A percentile compares a stretch with the other conserved stretches of the same genome.
Evolutionary conservation across 2,329 filamentous ascomycete species (phyloP).

Genomic region (Neofusicoccum cordaticola): DNA sequence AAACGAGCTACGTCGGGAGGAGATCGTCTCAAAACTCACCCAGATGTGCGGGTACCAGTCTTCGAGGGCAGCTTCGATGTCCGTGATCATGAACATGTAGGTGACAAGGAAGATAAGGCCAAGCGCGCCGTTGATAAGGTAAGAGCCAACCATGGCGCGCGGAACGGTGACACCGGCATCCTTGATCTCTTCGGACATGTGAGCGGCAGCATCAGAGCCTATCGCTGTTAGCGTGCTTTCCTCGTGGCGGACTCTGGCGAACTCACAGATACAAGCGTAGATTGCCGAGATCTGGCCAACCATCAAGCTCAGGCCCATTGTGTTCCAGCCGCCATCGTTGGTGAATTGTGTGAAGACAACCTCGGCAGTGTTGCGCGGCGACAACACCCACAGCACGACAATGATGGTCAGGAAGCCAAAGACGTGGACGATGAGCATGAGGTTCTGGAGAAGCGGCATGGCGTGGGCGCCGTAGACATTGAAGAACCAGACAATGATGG

Average conservation of each 20-base stretch:
- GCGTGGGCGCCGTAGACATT: slow-evolving; percentile 35
- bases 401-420: slow-evolving; percentile 46
- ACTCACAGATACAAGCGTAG: slow-evolving; percentile 21
- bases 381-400: slow-evolving; percentile 36
- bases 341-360: slow-evolving; percentile 34
- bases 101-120: slow-evolving; percentile 20
- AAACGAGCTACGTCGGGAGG: too few species aligned
- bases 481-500: slow-evolving; percentile 41
- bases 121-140: slow-evolving; percentile 19
- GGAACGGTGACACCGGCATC: slow-evolving; percentile 19
- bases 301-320: slow-evolving; percentile 37
- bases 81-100: slow-evolving; percentile 22
- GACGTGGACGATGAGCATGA: slow-evolving; percentile 40
- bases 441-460: slow-evolving; percentile 35
- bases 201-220: slow-evolving; percentile 14
- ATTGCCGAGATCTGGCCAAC: slow-evolving; percentile 42
- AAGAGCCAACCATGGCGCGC: slow-evolving; percentile 20
- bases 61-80: slow-evolving; percentile 4
- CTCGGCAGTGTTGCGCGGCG: slow-evolving; percentile 30
- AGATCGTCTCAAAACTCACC: not conserved
- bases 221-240: not conserved
- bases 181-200: slow-evolving; percentile 19
- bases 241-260: not conserved
- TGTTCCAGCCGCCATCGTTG: slow-evolving; percentile 40
- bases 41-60: slow-evolving; percentile 15